Evolutionary conservation across 805 yeast species (phyloP), one percentile per base, ranked within the genome.

Genomic region (Pichia scutulata): DNA sequence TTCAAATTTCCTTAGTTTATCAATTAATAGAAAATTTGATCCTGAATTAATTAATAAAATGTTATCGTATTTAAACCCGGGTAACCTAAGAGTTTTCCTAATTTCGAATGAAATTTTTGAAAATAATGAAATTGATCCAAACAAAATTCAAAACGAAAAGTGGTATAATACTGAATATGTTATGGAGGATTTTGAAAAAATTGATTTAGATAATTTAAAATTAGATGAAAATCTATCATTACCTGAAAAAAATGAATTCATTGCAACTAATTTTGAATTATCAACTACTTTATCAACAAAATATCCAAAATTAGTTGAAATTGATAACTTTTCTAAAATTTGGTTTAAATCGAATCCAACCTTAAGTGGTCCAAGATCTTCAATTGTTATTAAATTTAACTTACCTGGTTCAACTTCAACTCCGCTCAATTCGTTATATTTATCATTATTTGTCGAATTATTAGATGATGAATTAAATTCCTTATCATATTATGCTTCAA

Each of bases 281-380:
- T 84, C 89, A 9, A 72, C 72, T 39, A 75, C 73, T 51, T 59
- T 69, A 23, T 60, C 62, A 2, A 73, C 72, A 26, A 52, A 57
- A 26, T 78, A 77, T 53, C 97, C 97, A 1, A 70, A 71, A 37
- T 70, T 89, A 40, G 68, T 93, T 49, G 68, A 75, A 52, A 72
- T 76, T 43, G 72, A 75, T 43, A 67, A 74, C 14, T 72, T 72
- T 44, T 66, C 74, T 39, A 82, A 81, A 57, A 69, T 87, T 37
- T 92, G 98, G 98, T 87, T 73, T 65, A 92, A 92, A 64, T 84
- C 84, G 58, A 96, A 92, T 69, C 96, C 92, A 57, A 80, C 83
- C 46, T 86, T 92, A 62, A 80, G 85, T 72, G 86, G 87, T 18
- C 99, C 98, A 46, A 86, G 90, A 68, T 93, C 93, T 0, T 73